phyloP scores from a whole-genome alignment of 2,329 filamentous ascomycete genomes.

The Coleophoma cylindrospora region DNA sequence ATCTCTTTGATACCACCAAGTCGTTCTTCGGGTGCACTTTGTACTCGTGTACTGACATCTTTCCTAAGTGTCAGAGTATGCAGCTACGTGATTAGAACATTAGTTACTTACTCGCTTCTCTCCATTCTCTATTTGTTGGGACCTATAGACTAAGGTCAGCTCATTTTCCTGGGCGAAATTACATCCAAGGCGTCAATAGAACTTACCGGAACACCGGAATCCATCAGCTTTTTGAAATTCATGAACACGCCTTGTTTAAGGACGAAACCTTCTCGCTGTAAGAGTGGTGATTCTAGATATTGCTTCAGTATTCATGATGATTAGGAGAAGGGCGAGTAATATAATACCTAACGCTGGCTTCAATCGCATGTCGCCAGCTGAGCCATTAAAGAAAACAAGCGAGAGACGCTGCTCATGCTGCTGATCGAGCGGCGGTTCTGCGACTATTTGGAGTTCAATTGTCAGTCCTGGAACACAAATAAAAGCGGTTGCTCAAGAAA shows the following conservation, averaged over 20 bases:
- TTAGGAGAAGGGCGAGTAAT: not conserved
- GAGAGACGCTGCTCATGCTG: slow-evolving; percentile 33
- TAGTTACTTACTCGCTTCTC: slow-evolving; percentile 27
- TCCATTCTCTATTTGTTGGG: slow-evolving; percentile 40
- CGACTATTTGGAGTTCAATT: slow-evolving; percentile 21
- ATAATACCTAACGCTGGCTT: slow-evolving; percentile 26
- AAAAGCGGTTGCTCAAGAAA: not conserved
- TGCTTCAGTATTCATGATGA: not conserved
- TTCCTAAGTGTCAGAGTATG: not conserved
- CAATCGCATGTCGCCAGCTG: slow-evolving; percentile 37
- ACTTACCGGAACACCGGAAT: slow-evolving; percentile 27
- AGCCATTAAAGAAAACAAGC: slow-evolving; percentile 39
- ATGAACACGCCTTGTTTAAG: slow-evolving; percentile 38
- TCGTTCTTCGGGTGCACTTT: slow-evolving; percentile 11
- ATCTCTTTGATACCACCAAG: slow-evolving; percentile 12
- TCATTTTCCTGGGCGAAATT: not conserved
- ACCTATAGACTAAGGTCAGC: slow-evolving; percentile 16
- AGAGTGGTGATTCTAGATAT: slow-evolving; percentile 27
- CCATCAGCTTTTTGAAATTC: slow-evolving; percentile 37
- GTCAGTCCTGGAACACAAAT: too few species aligned
- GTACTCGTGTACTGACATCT: slow-evolving; percentile 12
- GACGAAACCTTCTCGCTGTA: slow-evolving; percentile 37
- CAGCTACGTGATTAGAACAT: not conserved
- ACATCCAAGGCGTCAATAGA: too few species aligned
- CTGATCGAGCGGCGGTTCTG: slow-evolving; percentile 36